Evolutionary conservation across 1,284 basidiomycete species (phyloP), one percentile per base, ranked within the genome.

Genomic region (Fistulinella staudtii): DNA sequence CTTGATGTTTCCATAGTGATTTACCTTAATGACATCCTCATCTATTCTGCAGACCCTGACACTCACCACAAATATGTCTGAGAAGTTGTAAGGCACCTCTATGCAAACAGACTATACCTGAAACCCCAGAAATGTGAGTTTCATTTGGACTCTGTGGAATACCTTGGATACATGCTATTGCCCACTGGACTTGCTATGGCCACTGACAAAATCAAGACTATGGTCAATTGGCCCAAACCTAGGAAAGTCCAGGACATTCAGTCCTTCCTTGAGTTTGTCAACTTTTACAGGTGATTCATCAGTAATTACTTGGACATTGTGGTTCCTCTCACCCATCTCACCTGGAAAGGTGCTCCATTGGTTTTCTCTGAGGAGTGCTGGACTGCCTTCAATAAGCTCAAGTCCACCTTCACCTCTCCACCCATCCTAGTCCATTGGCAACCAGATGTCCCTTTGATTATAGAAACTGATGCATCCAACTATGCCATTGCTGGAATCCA

Each of bases 401-500:
- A 49, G 14, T n/a, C 34, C 1, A 13, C 15, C 0, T 49, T 53
- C 11, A 53, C 41, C 8, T 29, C 30, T 1, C 18, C 50, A 34
- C 42, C 14, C 0, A 14, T 53, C 5, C 44, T 51, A 0, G 25
- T 18, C 0, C 44, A 53, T 14, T 49, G 36, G 38, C 7, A 15
- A 6, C 40, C 13, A 0, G 28, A 47, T n/a, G 4, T 25, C 24
- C 47, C 33, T 2, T 17, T 51, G 1, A 40, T 24, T 4, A 36
- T 49, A 3, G 36, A 43, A 2, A 62, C 66, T 13, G 63, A 70
- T 33, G 54, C 65, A 14, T 70, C 64, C 1, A 60, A 70, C 47
- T 70, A 59, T 39, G 61, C 67, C 9, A 43, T 68, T 3, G 54
- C 59, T 8, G 59, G 55, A 15, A 55, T 72, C n/a, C 48, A 64